These are phyloP conservation scores for Mallotus repandus DNA, from an alignment of 441 rosid species.

Conservation along the genomic window DNA sequence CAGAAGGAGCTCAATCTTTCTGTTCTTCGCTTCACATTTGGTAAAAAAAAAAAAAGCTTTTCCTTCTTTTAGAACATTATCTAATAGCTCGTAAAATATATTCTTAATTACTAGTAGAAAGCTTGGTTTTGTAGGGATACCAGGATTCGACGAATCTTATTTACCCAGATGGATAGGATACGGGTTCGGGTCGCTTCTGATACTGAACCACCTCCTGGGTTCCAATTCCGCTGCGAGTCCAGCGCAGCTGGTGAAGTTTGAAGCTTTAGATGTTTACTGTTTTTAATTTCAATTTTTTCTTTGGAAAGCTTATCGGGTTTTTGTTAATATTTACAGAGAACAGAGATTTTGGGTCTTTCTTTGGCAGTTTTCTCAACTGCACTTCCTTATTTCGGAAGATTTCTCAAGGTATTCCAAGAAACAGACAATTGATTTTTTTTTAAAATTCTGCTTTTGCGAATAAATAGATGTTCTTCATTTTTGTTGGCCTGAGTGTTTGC, in stretches of 20 bases:
- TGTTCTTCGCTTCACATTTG: conserved; percentile 88
- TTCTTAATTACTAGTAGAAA: background rate
- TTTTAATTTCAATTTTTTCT: background rate
- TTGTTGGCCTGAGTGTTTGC: background rate
- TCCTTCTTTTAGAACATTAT: background rate
- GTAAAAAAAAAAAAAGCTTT: conserved; percentile 24
- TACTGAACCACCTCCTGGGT: conserved; percentile 66
- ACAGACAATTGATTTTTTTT: background rate
- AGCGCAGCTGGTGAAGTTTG: conserved; percentile 58
- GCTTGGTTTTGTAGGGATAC: conserved; percentile 47
- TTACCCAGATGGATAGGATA: conserved; percentile 90
- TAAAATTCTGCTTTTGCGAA: background rate
- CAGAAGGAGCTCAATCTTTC: conserved; percentile 68
- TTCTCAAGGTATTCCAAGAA: conserved; percentile 56
- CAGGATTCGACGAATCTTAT: conserved; percentile 84
- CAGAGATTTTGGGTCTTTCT: conserved; percentile 79
- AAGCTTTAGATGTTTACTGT: background rate
- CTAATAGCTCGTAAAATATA: background rate
- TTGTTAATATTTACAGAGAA: conserved; percentile 41
- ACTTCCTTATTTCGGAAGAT: conserved; percentile 78
- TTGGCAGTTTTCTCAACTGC: conserved; percentile 72
- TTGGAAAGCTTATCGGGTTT: background rate
- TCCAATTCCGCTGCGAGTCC: conserved; percentile 45
- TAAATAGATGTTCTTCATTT: background rate
- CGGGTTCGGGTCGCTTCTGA: conserved; percentile 83